phyloP scores from a whole-genome alignment of 106 monocot species.

The Dendrobium chrysotoxum region DNA sequence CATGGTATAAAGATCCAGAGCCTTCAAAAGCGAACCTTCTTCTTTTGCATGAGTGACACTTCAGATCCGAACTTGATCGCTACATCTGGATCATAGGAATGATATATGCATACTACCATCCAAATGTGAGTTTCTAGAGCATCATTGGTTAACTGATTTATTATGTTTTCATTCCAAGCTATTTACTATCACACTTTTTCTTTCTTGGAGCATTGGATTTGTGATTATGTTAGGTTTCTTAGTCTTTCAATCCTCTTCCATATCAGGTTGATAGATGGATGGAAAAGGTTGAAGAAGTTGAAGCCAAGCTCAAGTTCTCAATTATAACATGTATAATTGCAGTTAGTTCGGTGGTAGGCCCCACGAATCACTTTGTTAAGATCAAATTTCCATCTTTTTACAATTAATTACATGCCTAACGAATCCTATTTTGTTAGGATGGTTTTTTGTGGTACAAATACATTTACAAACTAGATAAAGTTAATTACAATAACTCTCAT shows the following conservation, averaged over 20 bases:
- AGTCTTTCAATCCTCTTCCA: not conserved
- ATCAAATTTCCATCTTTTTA: not conserved
- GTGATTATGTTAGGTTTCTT: not conserved
- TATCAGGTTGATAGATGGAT: conserved; percentile 86
- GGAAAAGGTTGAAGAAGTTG: conserved; percentile 91
- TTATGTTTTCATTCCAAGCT: too few species aligned
- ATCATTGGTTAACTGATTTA: too few species aligned
- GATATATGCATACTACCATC: too few species aligned
- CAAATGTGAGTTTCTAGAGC: too few species aligned
- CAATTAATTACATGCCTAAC: not conserved
- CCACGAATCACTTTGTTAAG: not conserved
- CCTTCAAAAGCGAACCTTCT: too few species aligned
- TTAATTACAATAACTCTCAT: conserved; percentile 81
- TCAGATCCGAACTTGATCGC: too few species aligned
- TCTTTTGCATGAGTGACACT: too few species aligned
- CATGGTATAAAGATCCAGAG: too few species aligned
- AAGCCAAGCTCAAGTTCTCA: conserved; percentile 43
- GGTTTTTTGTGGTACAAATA: conserved; percentile 90
- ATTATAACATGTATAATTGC: conserved; percentile 63
- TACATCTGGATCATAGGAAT: too few species aligned
- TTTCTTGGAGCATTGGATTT: not conserved
- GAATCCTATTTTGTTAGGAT: conserved; percentile 33
- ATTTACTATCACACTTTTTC: too few species aligned
- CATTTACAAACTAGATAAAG: conserved; percentile 93
- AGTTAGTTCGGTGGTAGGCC: conserved; percentile 43